Conservation (phyloP, 306 rosid species). For the apple (Malus domestica) region DNA sequence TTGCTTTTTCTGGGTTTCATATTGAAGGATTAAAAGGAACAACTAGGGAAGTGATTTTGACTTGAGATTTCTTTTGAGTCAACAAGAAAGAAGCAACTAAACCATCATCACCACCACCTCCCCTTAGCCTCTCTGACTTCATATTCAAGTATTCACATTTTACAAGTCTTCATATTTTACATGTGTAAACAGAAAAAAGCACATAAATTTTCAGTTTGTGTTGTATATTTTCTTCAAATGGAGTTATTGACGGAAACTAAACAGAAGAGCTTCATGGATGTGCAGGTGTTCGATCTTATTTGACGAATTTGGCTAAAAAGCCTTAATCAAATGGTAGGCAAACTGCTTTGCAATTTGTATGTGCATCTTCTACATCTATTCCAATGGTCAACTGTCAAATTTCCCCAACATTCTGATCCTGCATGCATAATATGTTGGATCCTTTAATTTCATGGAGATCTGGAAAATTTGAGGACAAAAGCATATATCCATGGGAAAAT, state of each 20-base stretch:
- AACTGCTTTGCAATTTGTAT: constrained; percentile 2
- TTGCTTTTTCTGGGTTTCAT: constrained; percentile 5
- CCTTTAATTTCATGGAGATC: neutral
- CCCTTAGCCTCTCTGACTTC: neutral
- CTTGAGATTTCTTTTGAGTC: neutral
- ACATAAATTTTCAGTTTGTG: neutral
- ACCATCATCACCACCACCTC: neutral
- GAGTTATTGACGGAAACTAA: no score
- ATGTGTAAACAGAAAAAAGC: no score
- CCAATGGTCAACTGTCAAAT: neutral
- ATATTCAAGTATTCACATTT: neutral
- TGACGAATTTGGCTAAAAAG: neutral
- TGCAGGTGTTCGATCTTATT: neutral
- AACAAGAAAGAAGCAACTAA: neutral
- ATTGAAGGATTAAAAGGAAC: neutral
- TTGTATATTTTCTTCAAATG: neutral
- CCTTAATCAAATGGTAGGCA: constrained; percentile 11
- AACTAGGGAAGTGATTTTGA: neutral
- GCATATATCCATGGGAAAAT: neutral
- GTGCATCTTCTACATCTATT: neutral
- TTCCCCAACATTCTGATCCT: neutral
- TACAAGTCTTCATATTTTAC: neutral
- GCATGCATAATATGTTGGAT: neutral
- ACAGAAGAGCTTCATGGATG: no score
- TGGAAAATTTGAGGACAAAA: neutral